Evolutionary conservation across 305 asterid genomes (phyloP).

Genomic region (Solanum hybrid): DNA sequence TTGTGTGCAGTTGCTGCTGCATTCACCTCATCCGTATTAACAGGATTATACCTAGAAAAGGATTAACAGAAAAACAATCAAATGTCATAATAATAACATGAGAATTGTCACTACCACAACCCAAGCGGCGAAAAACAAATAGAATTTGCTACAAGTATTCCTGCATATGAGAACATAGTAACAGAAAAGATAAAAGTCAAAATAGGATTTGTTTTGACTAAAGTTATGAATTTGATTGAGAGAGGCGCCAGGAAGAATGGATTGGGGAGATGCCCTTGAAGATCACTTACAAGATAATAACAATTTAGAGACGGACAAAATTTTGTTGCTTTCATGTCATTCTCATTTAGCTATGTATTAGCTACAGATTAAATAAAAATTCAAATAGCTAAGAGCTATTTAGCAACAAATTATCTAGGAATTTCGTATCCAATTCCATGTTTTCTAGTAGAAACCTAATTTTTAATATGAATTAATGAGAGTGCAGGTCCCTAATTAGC

Average conservation of each 20-base stretch:
- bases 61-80: background rate
- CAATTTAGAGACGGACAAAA: background rate
- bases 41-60: conserved; percentile 11
- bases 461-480: background rate
- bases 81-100: background rate
- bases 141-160: no score
- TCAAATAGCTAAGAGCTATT: background rate
- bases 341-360: background rate
- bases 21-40: conserved; percentile 5
- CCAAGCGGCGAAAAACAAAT: no score
- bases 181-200: no score
- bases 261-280: no score
- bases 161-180: no score
- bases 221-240: background rate
- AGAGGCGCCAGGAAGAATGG: background rate
- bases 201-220: no score
- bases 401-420: background rate
- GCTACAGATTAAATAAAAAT: no score
- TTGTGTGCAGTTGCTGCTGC: background rate
- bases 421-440: background rate
- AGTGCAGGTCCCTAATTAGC: background rate
- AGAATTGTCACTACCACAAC: background rate
- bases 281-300: background rate
- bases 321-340: no score
- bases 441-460: background rate